Evolutionary conservation across 129 eudicot genomes (phyloP), one percentile per base, ranked within the genome.

Genomic region (Flaveria robusta): DNA sequence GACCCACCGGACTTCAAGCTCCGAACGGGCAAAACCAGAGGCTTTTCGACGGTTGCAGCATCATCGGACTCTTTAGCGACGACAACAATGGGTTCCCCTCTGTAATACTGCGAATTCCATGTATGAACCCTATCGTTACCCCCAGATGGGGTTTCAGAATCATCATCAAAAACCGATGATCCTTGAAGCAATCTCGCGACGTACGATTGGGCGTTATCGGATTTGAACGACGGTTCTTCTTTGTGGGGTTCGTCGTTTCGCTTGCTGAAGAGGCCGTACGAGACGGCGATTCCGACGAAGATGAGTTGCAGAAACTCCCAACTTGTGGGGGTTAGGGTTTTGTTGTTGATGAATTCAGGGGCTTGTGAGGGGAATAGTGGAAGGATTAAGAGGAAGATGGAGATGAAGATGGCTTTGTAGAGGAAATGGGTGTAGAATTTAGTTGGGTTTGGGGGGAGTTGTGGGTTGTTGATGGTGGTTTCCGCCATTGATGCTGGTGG

Each of bases 291-390:
- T 12, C 99, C 99, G 1, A 91, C 99, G 39, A 91, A 89, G 13
- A 94, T 65, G 37, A 94, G 88, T 86, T 94, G 97, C 49, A 94
- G 83, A 74, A 94, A 86, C 83, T 94, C 99, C 97, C 99, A 94
- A 9, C 92, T 82, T 71, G 86, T 76, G 7, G 88, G 49, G 73
- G 81, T 84, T 2, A 87, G 63, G 12, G 83, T 78, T 26, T 70
- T 51, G 71, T 81, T 87, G 74, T 76, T 85, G 70, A 87, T 70
- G 80, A 87, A 85, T 19, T 85, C 89, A 20, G 98, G 98, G 78
- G 92, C 86, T 71, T 86, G 84, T 7, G 91, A 91, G 15, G 97
- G 90, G 67, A 94, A 83, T 69, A 88, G 59, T 0, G 97, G 97
- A 60, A 94, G 78, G 14, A 89, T 13, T n/a, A 87, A 78, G 3